Evolutionary conservation across 1,284 basidiomycete genomes (phyloP).

Genomic region (Cutaneotrichosporon cutaneum): DNA sequence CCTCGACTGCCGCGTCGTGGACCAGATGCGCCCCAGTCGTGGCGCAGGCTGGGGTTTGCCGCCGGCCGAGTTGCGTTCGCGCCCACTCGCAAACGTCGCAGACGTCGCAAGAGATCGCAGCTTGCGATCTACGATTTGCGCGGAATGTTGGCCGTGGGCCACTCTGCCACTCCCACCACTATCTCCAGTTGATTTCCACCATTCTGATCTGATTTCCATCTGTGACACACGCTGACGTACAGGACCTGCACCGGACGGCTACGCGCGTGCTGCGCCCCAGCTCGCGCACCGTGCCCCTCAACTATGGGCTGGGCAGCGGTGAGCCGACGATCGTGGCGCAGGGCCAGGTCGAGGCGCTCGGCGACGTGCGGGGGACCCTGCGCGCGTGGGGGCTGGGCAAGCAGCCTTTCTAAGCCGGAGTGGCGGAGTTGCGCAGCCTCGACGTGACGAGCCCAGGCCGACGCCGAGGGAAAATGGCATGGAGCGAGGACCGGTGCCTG

Average conservation of each 20-base stretch:
- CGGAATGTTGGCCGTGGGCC: too few species aligned
- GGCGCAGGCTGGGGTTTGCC: too few species aligned
- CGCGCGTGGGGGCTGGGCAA: slow-evolving; percentile 48
- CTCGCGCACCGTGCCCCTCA: slow-evolving; percentile 34
- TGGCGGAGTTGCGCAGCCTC: not conserved
- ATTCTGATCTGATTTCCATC: not conserved
- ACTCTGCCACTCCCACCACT: too few species aligned
- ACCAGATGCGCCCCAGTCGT: too few species aligned
- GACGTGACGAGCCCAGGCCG: too few species aligned
- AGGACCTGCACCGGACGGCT: slow-evolving; percentile 50
- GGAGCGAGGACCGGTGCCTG: not conserved
- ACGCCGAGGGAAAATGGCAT: not conserved
- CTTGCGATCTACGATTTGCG: too few species aligned
- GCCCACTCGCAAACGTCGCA: too few species aligned
- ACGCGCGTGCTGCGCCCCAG: slow-evolving; percentile 47
- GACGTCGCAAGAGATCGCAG: too few species aligned
- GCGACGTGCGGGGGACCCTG: slow-evolving; percentile 48
- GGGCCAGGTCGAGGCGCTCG: slow-evolving; percentile 46
- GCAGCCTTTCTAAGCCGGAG: slow-evolving; percentile 20
- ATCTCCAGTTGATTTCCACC: not conserved
- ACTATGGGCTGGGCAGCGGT: slow-evolving; percentile 51
- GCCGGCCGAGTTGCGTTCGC: too few species aligned
- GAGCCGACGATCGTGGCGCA: slow-evolving; percentile 55
- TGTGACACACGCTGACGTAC: slow-evolving; percentile 5
- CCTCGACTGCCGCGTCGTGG: too few species aligned